phyloP scores from a whole-genome alignment of 208 protist species.

The Polymyxa betae region DNA sequence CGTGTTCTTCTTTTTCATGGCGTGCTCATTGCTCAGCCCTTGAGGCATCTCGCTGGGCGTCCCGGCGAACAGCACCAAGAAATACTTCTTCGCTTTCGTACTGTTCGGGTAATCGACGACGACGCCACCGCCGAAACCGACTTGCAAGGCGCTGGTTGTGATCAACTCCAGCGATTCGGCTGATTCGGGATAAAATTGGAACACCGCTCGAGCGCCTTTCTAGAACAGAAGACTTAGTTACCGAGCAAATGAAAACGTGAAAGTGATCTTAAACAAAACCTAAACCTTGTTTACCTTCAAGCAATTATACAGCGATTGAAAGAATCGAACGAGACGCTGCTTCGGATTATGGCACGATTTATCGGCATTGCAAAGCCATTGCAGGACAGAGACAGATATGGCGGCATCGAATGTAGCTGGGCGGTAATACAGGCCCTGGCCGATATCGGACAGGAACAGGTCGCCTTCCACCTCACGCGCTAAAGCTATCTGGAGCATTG shows the following conservation, averaged over 20 bases:
- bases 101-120: slow-evolving; percentile 94
- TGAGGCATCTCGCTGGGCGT: not conserved
- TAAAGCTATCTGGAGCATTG: slow-evolving; percentile 84
- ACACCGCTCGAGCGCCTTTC: slow-evolving; percentile 67
- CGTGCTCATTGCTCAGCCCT: not conserved
- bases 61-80: slow-evolving; percentile 67
- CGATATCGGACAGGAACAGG: slow-evolving; percentile 72
- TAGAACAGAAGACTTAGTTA: no score
- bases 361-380: slow-evolving; percentile 98
- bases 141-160: slow-evolving; percentile 89
- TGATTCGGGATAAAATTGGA: slow-evolving; percentile 64
- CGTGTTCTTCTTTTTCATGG: not conserved
- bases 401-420: slow-evolving; percentile 95
- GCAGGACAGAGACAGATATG: slow-evolving; percentile 95
- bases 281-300: slow-evolving; percentile 78
- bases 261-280: no score
- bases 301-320: slow-evolving; percentile 92
- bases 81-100: slow-evolving; percentile 92
- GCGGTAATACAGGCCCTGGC: slow-evolving; percentile 89
- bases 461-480: slow-evolving; percentile 66
- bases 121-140: slow-evolving; percentile 95
- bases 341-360: slow-evolving; percentile 86
- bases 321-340: slow-evolving; percentile 89
- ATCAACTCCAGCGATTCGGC: slow-evolving; percentile 91
- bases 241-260: no score